These are phyloP conservation scores for Acacia concinna DNA, from an alignment of 331 rosid genomes.

Conservation along the genomic window DNA sequence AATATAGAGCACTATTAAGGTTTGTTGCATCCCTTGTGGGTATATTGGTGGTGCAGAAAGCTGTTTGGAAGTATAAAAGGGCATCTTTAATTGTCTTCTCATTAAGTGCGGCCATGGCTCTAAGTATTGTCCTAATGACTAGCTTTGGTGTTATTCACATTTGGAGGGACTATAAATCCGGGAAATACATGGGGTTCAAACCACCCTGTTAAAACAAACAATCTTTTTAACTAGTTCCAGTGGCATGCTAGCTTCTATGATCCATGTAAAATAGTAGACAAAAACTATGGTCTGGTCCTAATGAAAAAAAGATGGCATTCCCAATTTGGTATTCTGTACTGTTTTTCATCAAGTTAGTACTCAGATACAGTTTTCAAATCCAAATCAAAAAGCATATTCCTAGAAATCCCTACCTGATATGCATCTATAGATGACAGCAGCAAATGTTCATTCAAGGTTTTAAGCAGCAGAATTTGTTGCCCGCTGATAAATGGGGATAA, in stretches of 20 bases:
- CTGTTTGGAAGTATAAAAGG: slow-evolving; percentile 66
- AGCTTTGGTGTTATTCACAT: slow-evolving; percentile 59
- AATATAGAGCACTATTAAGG: slow-evolving; percentile 49
- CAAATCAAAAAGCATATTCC: background rate
- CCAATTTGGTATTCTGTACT: background rate
- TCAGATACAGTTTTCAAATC: background rate
- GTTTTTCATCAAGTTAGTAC: background rate
- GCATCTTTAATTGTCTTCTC: slow-evolving; percentile 77
- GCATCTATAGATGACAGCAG: background rate
- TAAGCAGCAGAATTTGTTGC: background rate
- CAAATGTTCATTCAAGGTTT: background rate
- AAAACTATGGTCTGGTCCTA: background rate
- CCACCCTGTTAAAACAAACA: slow-evolving; percentile 47
- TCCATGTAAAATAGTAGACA: background rate
- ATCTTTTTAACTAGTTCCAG: slow-evolving; percentile 24
- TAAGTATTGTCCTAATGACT: slow-evolving; percentile 76
- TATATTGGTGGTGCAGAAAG: slow-evolving; percentile 61
- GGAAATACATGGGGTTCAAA: slow-evolving; percentile 82
- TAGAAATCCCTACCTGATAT: background rate
- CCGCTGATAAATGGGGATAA: background rate
- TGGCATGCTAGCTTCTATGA: background rate
- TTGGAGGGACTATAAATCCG: slow-evolving; percentile 57
- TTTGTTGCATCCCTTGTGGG: slow-evolving; percentile 76
- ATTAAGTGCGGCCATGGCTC: slow-evolving; percentile 64
- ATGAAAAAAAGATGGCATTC: background rate